phyloP scores from a whole-genome alignment of 2,329 filamentous ascomycete species.

The Neoarthrinium moseri region DNA sequence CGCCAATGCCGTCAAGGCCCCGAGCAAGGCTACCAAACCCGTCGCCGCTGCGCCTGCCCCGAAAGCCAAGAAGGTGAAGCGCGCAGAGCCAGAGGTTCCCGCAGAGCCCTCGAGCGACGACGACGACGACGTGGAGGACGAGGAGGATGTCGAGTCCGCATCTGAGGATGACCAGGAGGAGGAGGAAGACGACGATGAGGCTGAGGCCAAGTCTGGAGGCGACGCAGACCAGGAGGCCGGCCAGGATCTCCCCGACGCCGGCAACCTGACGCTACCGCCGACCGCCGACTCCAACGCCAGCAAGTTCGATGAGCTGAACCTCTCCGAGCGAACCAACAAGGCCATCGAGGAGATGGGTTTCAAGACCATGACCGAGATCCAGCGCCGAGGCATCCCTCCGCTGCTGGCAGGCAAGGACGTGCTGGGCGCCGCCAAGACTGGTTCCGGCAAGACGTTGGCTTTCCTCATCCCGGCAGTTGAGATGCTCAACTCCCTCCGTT shows the following conservation, averaged over 20 bases:
- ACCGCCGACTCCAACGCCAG: conserved; percentile 61
- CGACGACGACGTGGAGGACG: conserved; percentile 15
- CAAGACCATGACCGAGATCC: conserved; percentile 93
- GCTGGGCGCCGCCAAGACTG: conserved; percentile 89
- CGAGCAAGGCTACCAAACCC: conserved; percentile 26
- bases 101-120: conserved; percentile 17
- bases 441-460: conserved; percentile 90
- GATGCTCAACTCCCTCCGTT: conserved; percentile 84
- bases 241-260: conserved; percentile 30
- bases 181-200: conserved; percentile 16
- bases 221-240: conserved; percentile 26
- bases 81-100: conserved; percentile 24
- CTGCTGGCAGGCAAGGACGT: conserved; percentile 88
- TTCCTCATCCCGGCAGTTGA: conserved; percentile 94
- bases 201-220: conserved; percentile 30
- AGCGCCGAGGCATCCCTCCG: conserved; percentile 82
- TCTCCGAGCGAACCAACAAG: conserved; percentile 85
- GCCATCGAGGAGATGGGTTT: conserved; percentile 92
- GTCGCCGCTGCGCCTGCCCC: conserved; percentile 24
- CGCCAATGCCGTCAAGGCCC: conserved; percentile 24
- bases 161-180: conserved; percentile 23
- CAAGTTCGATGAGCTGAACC: conserved; percentile 76
- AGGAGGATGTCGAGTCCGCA: conserved; percentile 20
- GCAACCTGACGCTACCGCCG: conserved; percentile 50
- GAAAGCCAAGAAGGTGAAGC: conserved; percentile 43